Evolutionary conservation across 2,329 filamentous ascomycete genomes (phyloP).

Genomic region (Penicillium sclerotiorum): DNA sequence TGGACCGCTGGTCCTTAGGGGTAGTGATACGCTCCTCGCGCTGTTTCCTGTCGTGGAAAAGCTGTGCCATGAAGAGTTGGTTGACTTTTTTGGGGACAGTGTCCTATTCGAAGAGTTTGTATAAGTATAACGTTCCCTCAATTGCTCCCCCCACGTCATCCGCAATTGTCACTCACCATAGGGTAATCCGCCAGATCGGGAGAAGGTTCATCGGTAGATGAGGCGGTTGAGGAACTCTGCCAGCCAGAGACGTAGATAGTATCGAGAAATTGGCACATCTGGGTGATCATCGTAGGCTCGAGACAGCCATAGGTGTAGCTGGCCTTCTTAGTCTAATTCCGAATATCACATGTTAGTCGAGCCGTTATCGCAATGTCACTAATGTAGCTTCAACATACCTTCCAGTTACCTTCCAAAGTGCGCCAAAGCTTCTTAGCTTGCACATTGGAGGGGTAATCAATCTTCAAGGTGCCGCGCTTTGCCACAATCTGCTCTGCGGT

Average conservation of each 20-base stretch:
- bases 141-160: too few relatives aligned
- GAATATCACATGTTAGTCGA: not conserved
- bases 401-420: conserved; percentile 82
- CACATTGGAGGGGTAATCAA: conserved; percentile 86
- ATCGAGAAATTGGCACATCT: conserved; percentile 99
- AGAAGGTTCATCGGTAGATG: conserved; percentile 90
- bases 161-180: conserved; percentile 65
- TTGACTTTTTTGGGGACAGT: conserved; percentile 98
- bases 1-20: conserved; percentile 70
- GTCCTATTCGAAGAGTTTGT: conserved; percentile 59
- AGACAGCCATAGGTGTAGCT: conserved; percentile 97
- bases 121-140: conserved; percentile 15
- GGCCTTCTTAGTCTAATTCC: conserved; percentile 70
- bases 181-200: conserved; percentile 98
- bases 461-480: conserved; percentile 87
- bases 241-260: conserved; percentile 98
- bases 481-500: conserved; percentile 96
- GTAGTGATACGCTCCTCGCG: conserved; percentile 86
- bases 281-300: conserved; percentile 96
- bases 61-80: conserved; percentile 96
- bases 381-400: conserved; percentile 54
- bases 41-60: conserved; percentile 99
- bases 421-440: conserved; percentile 94
- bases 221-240: conserved; percentile 97
- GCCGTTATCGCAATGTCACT: not conserved